Base-by-base conservation (phyloP, 1,284 basidiomycete genomes). In the Leccinum insolens region DNA sequence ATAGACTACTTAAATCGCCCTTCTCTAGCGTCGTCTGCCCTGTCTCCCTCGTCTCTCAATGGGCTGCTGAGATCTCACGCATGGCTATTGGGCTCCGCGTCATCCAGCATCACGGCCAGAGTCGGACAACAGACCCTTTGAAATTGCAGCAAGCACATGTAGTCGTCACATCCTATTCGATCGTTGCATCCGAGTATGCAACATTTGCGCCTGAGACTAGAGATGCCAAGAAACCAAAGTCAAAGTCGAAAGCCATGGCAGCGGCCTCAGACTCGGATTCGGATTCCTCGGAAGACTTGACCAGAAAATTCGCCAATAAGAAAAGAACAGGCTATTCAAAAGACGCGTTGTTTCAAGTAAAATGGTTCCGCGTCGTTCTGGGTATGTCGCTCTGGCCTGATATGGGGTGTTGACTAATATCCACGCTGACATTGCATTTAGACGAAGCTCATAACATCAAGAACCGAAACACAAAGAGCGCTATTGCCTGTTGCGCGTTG, bases 401-500 rank as follows among this genome's bases (percentile, higher is more conserved):
- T 49, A 7, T 20, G 3, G 41, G 11, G 12, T 55, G 14, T 8
- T 63, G n/a, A 8, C 4, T 2, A 1, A 46, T 65, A 61, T 31
- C 20, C 44, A 57, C 46, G 28, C 31, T 22, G 41, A 20, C 14
- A n/a, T 41, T 25, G 28, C 46, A 37, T 60, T n/a, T 67, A 95
- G 96, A 98, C 75, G 97, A 99, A 78, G 97, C 97, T 0, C 97
- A 99, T 76, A 96, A 94, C 75, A 99, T 99, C 83, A 99, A 99
- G 85, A 98, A 98, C 75, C 84, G 89, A 68, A 91, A 86, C 41
- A 95, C 96, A 0, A 94, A 95, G 77, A 86, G 88, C 37, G 90
- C 94, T 1, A 84, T 90, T 57, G 95, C 95, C 0, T 96, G 95
- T 69, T 94, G 88, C 68, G 91, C 85, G 1, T 83, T 99, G 11